A percentile compares a stretch with the other conserved stretches of the same genome.
phyloP scores from a whole-genome alignment of 352 stramenopile genomes.

The Thraustotheca clavata region DNA sequence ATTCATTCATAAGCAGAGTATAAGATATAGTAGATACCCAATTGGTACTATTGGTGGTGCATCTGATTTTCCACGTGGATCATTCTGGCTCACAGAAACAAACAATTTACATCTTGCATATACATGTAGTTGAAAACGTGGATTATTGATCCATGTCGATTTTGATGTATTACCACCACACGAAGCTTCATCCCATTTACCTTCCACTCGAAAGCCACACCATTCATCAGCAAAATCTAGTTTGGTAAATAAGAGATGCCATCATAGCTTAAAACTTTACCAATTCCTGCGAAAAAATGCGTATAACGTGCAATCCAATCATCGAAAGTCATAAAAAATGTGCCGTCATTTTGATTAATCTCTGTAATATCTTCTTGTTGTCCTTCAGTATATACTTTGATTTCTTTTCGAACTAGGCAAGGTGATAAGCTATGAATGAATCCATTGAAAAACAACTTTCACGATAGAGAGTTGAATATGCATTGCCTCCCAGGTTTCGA shows the following conservation, averaged over 20 bases:
- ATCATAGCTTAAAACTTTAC: conserved; percentile 24
- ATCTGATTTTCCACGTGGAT: conserved; percentile 60
- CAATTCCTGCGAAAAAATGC: conserved; percentile 86
- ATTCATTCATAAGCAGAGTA: not conserved
- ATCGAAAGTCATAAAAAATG: conserved; percentile 89
- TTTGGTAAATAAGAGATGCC: not conserved
- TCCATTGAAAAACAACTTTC: no score
- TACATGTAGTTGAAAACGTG: conserved; percentile 64
- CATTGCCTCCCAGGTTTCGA: conserved; percentile 51
- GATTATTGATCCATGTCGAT: conserved; percentile 85
- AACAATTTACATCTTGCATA: conserved; percentile 56
- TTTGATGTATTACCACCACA: conserved; percentile 72
- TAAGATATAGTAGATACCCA: conserved; percentile 21
- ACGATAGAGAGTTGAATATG: conserved; percentile 49
- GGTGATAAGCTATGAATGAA: no score
- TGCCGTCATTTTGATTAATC: conserved; percentile 80
- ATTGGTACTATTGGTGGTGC: conserved; percentile 59
- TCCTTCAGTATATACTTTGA: no score
- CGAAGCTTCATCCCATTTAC: conserved; percentile 66
- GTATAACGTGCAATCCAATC: conserved; percentile 86
- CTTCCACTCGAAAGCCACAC: conserved; percentile 66
- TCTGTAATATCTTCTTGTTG: conserved; percentile 66
- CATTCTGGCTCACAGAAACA: conserved; percentile 71
- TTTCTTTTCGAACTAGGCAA: no score
- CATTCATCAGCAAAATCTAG: conserved; percentile 84